Percentiles rank a stretch among this genome's conserved stretches.
Evolutionary conservation across 73 alveolate species (phyloP).

Genomic region (Tetrahymena thermophila): DNA sequence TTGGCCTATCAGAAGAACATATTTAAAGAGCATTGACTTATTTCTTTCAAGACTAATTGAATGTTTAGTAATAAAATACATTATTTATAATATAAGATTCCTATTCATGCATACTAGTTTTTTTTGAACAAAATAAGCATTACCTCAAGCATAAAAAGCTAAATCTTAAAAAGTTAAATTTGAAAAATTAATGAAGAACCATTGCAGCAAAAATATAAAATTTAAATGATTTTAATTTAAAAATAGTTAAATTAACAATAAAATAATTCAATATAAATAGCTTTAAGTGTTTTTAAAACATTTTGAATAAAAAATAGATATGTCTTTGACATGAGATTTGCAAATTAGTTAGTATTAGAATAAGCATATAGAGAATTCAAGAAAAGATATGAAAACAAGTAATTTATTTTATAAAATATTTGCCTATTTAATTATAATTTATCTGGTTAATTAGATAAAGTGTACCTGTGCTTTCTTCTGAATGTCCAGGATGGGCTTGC

Average conservation of each 20-base stretch:
- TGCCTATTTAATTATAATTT: neutral
- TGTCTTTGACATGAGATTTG: neutral
- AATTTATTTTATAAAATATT: neutral
- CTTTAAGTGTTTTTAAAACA: constrained; percentile 20
- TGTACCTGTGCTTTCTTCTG: constrained; percentile 73
- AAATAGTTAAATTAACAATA: constrained; percentile 16
- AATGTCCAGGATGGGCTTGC: constrained; percentile 98
- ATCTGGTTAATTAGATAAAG: neutral
- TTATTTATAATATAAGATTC: constrained; percentile 4
- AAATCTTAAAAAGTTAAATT: no score
- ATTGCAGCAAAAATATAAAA: neutral
- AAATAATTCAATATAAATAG: neutral
- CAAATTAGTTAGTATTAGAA: constrained; percentile 18
- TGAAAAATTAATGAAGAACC: neutral
- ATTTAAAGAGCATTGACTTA: constrained; percentile 5
- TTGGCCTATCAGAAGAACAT: constrained; percentile 45
- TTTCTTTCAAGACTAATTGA: constrained; percentile 5
- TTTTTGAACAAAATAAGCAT: no score
- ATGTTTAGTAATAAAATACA: constrained; percentile 29
- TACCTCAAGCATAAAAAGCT: no score
- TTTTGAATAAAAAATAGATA: constrained; percentile 11
- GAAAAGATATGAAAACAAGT: constrained; percentile 5
- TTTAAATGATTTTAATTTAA: neutral
- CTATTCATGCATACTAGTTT: no score
- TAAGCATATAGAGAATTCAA: constrained; percentile 58